These are phyloP conservation scores for Malassezia sympodialis DNA, from an alignment of 1,284 basidiomycete genomes.

Conservation along the genomic window DNA sequence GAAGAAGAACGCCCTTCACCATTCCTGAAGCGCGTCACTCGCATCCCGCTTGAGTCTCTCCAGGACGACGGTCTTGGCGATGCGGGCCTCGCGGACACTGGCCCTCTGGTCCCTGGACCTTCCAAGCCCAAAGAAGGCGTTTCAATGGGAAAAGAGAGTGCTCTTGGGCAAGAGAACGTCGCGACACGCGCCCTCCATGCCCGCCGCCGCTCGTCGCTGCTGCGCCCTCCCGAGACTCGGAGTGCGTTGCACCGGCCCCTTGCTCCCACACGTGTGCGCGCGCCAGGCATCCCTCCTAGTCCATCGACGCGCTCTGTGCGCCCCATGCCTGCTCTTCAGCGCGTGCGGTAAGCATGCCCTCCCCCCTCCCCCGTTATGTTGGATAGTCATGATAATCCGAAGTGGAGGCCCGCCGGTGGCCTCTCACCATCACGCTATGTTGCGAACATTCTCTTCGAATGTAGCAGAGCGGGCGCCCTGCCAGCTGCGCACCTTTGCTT, in stretches of 20 bases:
- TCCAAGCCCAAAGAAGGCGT: background rate
- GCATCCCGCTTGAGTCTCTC: conserved; percentile 12
- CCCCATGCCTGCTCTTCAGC: background rate
- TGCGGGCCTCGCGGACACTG: background rate
- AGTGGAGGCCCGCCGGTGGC: background rate
- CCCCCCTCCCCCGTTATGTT: background rate
- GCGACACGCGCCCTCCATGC: background rate
- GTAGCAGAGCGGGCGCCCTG: background rate
- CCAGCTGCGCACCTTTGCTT: background rate
- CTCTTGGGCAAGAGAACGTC: conserved; percentile 9
- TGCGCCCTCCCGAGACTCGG: conserved; percentile 9
- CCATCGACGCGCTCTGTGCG: conserved; percentile 6
- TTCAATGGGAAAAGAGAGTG: background rate
- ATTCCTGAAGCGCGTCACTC: conserved; percentile 21
- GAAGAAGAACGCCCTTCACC: conserved; percentile 18
- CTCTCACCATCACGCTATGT: background rate
- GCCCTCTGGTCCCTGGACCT: conserved; percentile 8
- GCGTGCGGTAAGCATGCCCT: background rate
- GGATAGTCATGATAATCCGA: background rate
- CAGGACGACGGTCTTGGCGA: background rate
- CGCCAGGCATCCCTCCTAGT: background rate
- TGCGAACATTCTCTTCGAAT: too few species aligned
- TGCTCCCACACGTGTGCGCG: background rate
- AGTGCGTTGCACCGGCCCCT: background rate
- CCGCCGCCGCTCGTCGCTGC: conserved; percentile 12